Evolutionary conservation across 306 rosid genomes (phyloP).

Genomic region (Quillaja saponaria): DNA sequence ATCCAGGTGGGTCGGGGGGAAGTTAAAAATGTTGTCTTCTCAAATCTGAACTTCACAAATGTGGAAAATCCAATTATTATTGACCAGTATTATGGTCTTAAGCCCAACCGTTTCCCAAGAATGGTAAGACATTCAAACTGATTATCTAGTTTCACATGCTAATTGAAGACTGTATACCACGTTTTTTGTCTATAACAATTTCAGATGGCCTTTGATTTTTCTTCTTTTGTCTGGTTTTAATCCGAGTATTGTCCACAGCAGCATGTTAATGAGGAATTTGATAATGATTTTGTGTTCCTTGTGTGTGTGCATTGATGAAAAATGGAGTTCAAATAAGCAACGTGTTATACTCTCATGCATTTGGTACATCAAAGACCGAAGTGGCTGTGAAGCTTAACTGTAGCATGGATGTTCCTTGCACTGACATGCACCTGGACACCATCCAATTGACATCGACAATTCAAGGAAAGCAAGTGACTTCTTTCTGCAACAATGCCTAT

Average conservation of each 20-base stretch:
- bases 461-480: background rate
- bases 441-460: background rate
- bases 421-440: conserved; percentile 2
- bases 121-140: no score
- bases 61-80: conserved; percentile 23
- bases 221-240: no score
- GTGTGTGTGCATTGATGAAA: background rate
- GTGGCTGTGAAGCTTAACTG: conserved; percentile 14
- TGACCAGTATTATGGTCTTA: conserved; percentile 28
- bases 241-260: no score
- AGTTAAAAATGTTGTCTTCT: background rate
- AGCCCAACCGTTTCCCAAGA: no score
- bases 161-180: no score
- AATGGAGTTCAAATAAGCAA: conserved; percentile 12
- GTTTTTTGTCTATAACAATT: conserved; percentile 15
- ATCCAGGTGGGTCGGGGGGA: conserved; percentile 3
- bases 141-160: background rate
- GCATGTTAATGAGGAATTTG: no score
- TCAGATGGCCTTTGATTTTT: no score
- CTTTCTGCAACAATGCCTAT: conserved; percentile 16
- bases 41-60: background rate
- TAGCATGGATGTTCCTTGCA: conserved; percentile 12
- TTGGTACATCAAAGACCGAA: conserved; percentile 10
- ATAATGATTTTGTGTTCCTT: background rate
- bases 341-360: background rate